phyloP scores from a whole-genome alignment of 1,284 basidiomycete species.

The Ceraceosorus guamensis region DNA sequence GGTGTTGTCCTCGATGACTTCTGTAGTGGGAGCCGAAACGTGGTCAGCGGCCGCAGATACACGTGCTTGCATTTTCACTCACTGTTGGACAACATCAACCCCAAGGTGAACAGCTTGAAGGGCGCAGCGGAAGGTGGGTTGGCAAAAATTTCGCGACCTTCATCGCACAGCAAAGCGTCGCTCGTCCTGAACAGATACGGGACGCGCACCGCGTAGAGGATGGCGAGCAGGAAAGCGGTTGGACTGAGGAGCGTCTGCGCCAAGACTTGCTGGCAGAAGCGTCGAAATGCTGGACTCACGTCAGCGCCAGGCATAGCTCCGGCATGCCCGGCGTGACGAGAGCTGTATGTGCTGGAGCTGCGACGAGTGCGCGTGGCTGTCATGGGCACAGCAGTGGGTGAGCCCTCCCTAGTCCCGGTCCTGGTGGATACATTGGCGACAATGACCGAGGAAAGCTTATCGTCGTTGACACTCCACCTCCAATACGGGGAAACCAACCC shows the following conservation, averaged over 20 bases:
- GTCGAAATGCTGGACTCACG: conserved; percentile 40
- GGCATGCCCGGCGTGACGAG: neutral
- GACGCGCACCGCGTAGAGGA: conserved; percentile 37
- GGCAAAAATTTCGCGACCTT: conserved; percentile 38
- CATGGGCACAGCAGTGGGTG: neutral
- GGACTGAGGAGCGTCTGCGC: conserved; percentile 44
- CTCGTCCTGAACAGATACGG: conserved; percentile 23
- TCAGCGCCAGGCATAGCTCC: conserved; percentile 14
- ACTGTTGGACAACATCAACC: conserved; percentile 47
- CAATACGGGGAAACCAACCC: conserved; percentile 29
- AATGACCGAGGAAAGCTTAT: conserved; percentile 21
- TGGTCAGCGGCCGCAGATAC: neutral
- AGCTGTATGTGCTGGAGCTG: neutral
- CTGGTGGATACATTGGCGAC: conserved; percentile 8
- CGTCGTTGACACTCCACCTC: conserved; percentile 32
- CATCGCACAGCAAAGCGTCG: conserved; percentile 13
- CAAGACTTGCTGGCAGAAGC: conserved; percentile 44
- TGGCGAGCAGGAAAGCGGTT: conserved; percentile 36
- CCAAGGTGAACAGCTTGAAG: conserved; percentile 44
- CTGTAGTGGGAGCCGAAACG: neutral
- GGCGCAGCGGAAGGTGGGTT: conserved; percentile 38
- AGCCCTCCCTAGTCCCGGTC: neutral
- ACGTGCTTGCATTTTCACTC: neutral
- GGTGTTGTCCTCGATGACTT: conserved; percentile 48
- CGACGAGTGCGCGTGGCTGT: neutral